These are phyloP conservation scores for Boletellus ananiceps DNA, from an alignment of 768 basidiomycete genomes.

Conservation along the genomic window DNA sequence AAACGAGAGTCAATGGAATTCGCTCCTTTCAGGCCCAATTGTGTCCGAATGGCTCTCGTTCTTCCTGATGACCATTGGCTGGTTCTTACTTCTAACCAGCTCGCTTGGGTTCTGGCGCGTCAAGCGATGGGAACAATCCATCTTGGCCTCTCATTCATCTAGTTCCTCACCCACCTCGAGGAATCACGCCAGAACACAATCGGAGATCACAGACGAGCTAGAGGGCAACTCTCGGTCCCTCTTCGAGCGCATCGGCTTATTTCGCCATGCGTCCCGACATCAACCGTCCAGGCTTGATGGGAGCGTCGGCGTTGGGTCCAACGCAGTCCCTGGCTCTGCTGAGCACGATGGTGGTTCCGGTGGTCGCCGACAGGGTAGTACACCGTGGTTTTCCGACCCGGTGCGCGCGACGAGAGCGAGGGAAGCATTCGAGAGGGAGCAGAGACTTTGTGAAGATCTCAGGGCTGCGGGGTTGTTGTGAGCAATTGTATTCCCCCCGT, in stretches of 20 bases:
- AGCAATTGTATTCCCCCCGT: conserved; percentile 3
- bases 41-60: conserved; percentile 95
- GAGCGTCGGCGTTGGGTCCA: conserved; percentile 1
- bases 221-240: conserved; percentile 26
- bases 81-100: conserved; percentile 89
- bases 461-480: conserved; percentile 63
- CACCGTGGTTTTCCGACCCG: conserved; percentile 37
- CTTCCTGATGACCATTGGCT: conserved; percentile 87
- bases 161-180: conserved; percentile 32
- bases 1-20: conserved; percentile 30
- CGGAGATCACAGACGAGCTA: conserved; percentile 25
- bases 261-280: conserved; percentile 8
- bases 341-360: conserved; percentile 27
- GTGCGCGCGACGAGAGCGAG: conserved; percentile 40
- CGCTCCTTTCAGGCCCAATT: conserved; percentile 50
- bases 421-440: conserved; percentile 50
- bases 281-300: conserved; percentile 12
- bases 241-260: conserved; percentile 28
- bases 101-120: conserved; percentile 86
- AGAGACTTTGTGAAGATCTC: conserved; percentile 53
- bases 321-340: conserved; percentile 11
- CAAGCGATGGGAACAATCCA: conserved; percentile 81
- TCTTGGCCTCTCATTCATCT: conserved; percentile 47
- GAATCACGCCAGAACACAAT: conserved; percentile 27
- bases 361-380: conserved; percentile 30